Evolutionary conservation across 805 yeast species (phyloP), one percentile per base, ranked within the genome.

Genomic region (Candida krabiensis): DNA sequence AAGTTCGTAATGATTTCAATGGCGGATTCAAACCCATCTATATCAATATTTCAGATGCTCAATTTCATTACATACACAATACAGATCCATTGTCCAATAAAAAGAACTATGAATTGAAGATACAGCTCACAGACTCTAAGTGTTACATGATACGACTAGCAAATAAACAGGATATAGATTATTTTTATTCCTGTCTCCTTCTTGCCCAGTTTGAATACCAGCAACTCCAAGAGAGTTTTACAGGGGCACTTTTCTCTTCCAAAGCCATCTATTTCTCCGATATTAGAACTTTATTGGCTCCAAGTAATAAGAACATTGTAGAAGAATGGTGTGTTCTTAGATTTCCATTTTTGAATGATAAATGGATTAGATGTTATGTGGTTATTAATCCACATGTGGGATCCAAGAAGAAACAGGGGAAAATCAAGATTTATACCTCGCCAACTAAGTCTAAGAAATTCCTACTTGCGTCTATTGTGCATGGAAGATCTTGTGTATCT

Each of bases 271-370:
- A 64, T 36, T 66, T 81, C 38, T 67, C 75, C 2, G 88, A 81
- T 53, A 68, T 80, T 28, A 77, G 79, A 49, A 75, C 80, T 2
- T 62, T 81, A 14, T 62, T 81, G 45, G 70, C 77, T 4, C 73
- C 73, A 30, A 72, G 69, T 43, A 68, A 76, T 43, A 60, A 66
- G 35, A 71, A 64, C 47, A 52, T 69, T 4, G 67, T 70, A 44
- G 72, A 62, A 31, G 87, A 81, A 50, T 79, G 85, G 84, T 76
- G 80, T 55, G 75, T 77, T 52, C 56, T 81, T 46, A 64, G 83
- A 41, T 72, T 80, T 48, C 82, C 82, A 9, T 77, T 74, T 42
- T 63, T 78, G 30, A 71, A 77, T 31, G 69, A 70, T 46, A 74
- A 76, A 51, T 81, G 86, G 86, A 53, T 77, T 22, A 69, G 73